Base-by-base conservation (phyloP, 108 stramenopile species). In the Nitzschia sp. region DNA sequence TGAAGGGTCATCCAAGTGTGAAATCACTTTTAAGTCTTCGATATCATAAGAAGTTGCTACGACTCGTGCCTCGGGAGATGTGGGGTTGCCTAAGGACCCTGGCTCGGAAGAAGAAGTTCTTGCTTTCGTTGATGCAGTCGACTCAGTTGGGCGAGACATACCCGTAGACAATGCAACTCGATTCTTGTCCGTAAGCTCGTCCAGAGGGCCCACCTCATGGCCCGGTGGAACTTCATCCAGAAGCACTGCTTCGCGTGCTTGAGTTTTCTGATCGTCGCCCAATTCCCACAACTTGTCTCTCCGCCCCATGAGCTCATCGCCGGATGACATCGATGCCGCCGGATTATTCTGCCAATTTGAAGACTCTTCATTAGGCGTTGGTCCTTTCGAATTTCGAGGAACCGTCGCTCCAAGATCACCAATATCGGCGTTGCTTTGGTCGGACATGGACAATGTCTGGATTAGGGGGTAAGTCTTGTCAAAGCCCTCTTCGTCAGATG, bases 261-360 rank as follows among this genome's bases (percentile, higher is more conserved):
- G 6, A 6, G 6, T 42, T 6, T 13, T 13, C 13, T 42, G 38
- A 42, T 13, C 9, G 38, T 6, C 6, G 9, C 38, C 38, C 6
- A 42, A 13, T 6, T 13, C 13, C 38, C 9, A 42, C 38, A 42
- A 42, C 38, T 42, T 42, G 9, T 23, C 49, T 4, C 49, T 9
- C 4, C 4, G 49, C 4, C 49, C 49, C 49, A 51, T 51, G 21
- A 51, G 49, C 49, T 51, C 49, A 19, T 51, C 49, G 21, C 49
- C 49, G n/a, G n/a, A 51, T 4, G 49, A 42, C 13, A 42, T 6
- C 9, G 38, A 13, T 13, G 38, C 13, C 6, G 6, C 38, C 9
- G 13, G 6, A 9, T 6, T 42, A 13, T 13, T 42, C 13, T 42
- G 6, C 9, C 6, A 9, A 13, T 42, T 42, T 42, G 38, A 13